Base-by-base conservation (phyloP, 2,329 filamentous ascomycete genomes). In the Sporothrix globosa region DNA sequence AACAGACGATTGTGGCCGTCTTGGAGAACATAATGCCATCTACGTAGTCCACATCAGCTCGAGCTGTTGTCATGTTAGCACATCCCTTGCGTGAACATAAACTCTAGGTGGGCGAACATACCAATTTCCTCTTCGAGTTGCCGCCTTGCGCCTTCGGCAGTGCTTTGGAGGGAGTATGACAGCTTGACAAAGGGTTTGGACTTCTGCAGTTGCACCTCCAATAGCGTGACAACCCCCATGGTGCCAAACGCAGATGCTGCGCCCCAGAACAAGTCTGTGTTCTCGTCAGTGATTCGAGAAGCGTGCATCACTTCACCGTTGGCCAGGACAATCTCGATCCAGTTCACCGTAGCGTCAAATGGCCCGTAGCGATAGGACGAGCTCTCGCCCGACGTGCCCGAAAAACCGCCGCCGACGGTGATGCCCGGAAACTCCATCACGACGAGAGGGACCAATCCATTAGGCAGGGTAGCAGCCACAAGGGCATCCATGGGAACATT, bases 341-440 rank as follows among this genome's bases (percentile, higher is more conserved):
- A 84, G 66, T 84, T 85, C 30, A 91, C 82, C 0, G 85, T 90
- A 14, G 84, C 79, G 68, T 91, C 88, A 75, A 92, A 92, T 72
- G 90, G 86, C 0, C 90, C 90, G 75, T 89, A 83, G 14, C 83
- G 84, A 77, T 90, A 92, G 0, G 87, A 90, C 72, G 85, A 88
- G 76, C 88, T 91, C 76, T 92, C 90, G 2, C 88, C 89, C 0
- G 86, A 85, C 0, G 88, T 90, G 1, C 89, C 90, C 0, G 87
- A 84, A 76, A 89, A 91, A 0, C 87, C 88, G 2, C 90, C 89
- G 17, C 89, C 90, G 0, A 85, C 86, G 0, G 90, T 92, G 73
- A 91, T 92, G 0, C 88, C 88, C 0, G 89, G 89, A 66, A 92
- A 89, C 74, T 92, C 90, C 86, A 91, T 91, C 4, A 92, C 88